A percentile compares a stretch with the other conserved stretches of the same genome.
phyloP scores from a whole-genome alignment of 768 basidiomycete genomes.

The Mycena polygramma region DNA sequence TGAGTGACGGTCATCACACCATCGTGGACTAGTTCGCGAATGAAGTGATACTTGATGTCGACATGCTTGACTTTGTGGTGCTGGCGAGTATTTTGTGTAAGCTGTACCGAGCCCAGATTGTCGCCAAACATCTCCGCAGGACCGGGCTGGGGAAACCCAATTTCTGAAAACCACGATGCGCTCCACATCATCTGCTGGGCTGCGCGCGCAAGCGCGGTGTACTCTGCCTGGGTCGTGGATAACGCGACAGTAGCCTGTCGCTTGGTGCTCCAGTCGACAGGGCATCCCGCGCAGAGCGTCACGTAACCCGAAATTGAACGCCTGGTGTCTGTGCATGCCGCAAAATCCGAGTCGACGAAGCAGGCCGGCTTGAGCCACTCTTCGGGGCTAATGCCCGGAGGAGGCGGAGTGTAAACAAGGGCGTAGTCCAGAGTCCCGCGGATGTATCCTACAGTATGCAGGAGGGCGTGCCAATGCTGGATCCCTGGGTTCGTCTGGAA shows the following conservation, averaged over 20 bases:
- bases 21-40: background rate
- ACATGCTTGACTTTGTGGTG: conserved; percentile 15
- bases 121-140: background rate
- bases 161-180: background rate
- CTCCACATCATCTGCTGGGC: conserved; percentile 13
- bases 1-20: background rate
- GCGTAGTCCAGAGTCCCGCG: background rate
- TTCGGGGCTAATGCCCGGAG: background rate
- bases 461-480: conserved; percentile 5
- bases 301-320: conserved; percentile 5
- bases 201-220: conserved; percentile 1
- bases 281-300: background rate
- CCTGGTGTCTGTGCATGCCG: background rate
- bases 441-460: background rate
- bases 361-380: background rate
- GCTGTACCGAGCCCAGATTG: conserved; percentile 1
- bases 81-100: background rate
- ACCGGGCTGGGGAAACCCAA: background rate
- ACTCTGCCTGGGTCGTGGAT: background rate
- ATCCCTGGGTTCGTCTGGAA: conserved; percentile 1
- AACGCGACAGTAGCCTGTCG: conserved; percentile 1
- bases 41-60: background rate
- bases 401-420: background rate
- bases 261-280: conserved; percentile 5
- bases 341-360: conserved; percentile 9